Evolutionary conservation across 257 asterid species (phyloP), one percentile per base, ranked within the genome.

Genomic region (Jasminum sambac): DNA sequence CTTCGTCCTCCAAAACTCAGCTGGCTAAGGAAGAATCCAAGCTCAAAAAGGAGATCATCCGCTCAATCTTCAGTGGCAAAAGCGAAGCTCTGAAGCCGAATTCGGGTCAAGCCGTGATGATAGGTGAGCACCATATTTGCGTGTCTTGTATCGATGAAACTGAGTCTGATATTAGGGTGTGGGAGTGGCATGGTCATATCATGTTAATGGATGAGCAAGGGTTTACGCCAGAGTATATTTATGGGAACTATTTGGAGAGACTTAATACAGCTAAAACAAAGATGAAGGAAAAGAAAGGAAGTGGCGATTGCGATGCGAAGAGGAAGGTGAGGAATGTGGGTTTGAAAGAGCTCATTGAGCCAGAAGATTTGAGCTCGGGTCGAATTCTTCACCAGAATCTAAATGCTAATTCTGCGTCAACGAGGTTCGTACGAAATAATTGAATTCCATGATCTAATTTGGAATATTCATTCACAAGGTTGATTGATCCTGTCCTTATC

Each of bases 111-210:
- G 96, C 97, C 5, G 84, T 90, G 62, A 24, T 89, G 14, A 81
- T 95, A 17, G 90, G 97, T 9, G 98, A 88, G 76, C 99, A 95
- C 72, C 99, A 90, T 59, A 84, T 95, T 70, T 95, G 99, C 71
- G 88, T 95, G 2, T 97, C 97, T 58, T 91, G 87, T 81, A 95
- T 89, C 23, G 92, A 91, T 77, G 98, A 95, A 13, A 44, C 77
- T 0, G 94, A 79, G 46, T 88, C 96, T 8, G 95, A 87, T 80
- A 88, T 89, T 66, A 88, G 98, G 17, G 98, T 90, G 3, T 91
- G 99, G 97, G 99, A 95, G 79, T 95, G 99, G 99, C 99, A 92
- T 36, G 99, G 99, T 1, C 98, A 95, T 74, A 81, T 92, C 7
- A 88, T 90, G 96, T 63, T 92, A 77, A 89, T 91, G 68, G 97